A percentile compares a stretch with the other conserved stretches of the same genome.
Conservation (phyloP, 805 yeast species). For the Wickerhamomyces queroliae region DNA sequence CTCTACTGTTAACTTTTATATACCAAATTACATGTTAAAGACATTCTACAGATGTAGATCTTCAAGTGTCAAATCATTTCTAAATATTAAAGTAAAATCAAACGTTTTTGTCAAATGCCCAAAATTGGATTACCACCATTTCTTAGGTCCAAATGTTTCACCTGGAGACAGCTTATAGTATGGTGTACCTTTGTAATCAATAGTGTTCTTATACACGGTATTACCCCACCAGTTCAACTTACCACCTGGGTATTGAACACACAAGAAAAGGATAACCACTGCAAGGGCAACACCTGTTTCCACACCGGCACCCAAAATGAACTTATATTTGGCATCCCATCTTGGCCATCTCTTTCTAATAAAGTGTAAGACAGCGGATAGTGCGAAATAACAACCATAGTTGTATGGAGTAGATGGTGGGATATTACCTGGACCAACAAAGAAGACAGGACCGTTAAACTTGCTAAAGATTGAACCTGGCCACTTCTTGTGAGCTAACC, state of each 20-base stretch:
- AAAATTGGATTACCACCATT: conserved; percentile 34
- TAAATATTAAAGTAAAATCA: neutral
- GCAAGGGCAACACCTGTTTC: conserved; percentile 61
- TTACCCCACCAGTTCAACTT: conserved; percentile 56
- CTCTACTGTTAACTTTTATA: too few relatives aligned
- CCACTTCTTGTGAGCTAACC: conserved; percentile 20
- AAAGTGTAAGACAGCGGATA: conserved; percentile 38
- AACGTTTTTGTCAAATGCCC: neutral
- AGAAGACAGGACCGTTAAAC: conserved; percentile 59
- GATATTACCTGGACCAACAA: conserved; percentile 52
- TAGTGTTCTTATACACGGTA: conserved; percentile 35
- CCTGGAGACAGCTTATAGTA: conserved; percentile 31
- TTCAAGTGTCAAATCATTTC: neutral
- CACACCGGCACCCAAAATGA: conserved; percentile 54
- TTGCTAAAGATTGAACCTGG: conserved; percentile 29
- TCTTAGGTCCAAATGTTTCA: conserved; percentile 42
- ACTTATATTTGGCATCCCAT: conserved; percentile 61
- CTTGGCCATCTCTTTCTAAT: conserved; percentile 40
- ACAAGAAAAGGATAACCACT: conserved; percentile 47
- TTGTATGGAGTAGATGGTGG: conserved; percentile 76
- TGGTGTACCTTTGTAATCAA: conserved; percentile 29
- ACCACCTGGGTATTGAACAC: conserved; percentile 41
- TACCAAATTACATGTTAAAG: too few relatives aligned
- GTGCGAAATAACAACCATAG: conserved; percentile 46
- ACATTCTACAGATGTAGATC: too few relatives aligned